Evolutionary conservation across 1,284 basidiomycete genomes (phyloP), one percentile per base, ranked within the genome.

Genomic region (Papiliotrema laurentii): DNA sequence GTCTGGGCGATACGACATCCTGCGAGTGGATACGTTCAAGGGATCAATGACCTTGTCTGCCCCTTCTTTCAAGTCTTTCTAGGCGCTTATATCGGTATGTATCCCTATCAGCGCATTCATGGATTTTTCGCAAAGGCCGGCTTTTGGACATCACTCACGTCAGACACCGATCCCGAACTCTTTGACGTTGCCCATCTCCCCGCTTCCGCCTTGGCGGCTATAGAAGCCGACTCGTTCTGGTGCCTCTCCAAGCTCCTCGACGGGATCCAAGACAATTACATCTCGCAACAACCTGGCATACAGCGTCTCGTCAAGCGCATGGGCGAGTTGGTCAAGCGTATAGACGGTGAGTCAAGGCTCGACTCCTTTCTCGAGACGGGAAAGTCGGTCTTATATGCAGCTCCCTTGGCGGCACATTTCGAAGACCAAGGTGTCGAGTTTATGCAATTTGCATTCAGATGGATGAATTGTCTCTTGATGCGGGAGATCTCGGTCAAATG

Each of bases 381-480:
- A n/a, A 40, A 21, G 30, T 3, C 9, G n/a, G 16, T 35, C 39
- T 51, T 28, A 54, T 13, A 4, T 39, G 38, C 54, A 91, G 88
- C 85, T 19, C 87, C 88, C 1, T 79, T 97, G 16, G 80, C 84
- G 4, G 75, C 81, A 2, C 92, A 97, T 73, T 79, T 97, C 31
- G 85, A 86, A 54, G 77, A 83, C 13, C 85, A 97, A 72, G 88
- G 87, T 60, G 91, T 97, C 59, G 91, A 97, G 75, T 97, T 94
- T 66, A 94, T 97, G 84, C 92, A 97, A 69, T 97, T 97, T 59
- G 91, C 93, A 34, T 97, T 97, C 75, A 80, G 93, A 43, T 97
- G 92, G 92, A 96, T 97, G 89, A 97, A 97, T 68, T 96, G 93
- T 68, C 75, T 97, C 45, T 78, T 97, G 51, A 96, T 97, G 92